Evolutionary conservation across 2,329 filamentous ascomycete genomes (phyloP).

Genomic region (Fusarium tricinctum): DNA sequence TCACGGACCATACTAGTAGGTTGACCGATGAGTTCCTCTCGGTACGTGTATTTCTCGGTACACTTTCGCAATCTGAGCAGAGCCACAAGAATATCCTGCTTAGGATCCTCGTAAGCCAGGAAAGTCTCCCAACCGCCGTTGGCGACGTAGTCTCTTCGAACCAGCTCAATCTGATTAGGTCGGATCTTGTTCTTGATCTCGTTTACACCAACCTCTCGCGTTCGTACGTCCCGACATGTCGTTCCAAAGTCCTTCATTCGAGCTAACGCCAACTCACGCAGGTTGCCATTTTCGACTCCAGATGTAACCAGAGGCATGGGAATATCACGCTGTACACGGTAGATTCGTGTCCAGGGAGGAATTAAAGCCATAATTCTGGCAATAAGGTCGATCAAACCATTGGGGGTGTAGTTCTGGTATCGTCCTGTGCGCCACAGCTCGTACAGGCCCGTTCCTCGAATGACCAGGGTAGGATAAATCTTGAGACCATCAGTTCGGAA

Average conservation of each 20-base stretch:
- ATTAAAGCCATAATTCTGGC: slow-evolving; percentile 95
- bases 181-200: slow-evolving; percentile 99
- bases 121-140: slow-evolving; percentile 99
- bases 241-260: slow-evolving; percentile 99
- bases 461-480: slow-evolving; percentile 97
- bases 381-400: slow-evolving; percentile 94
- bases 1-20: slow-evolving; percentile 93
- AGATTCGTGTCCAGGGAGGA: slow-evolving; percentile 98
- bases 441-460: slow-evolving; percentile 95
- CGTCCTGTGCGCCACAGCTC: slow-evolving; percentile 97
- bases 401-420: slow-evolving; percentile 99
- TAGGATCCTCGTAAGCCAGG: slow-evolving; percentile 96
- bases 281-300: slow-evolving; percentile 96
- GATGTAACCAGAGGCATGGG: slow-evolving; percentile 99
- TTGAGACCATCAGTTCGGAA: slow-evolving; percentile 98
- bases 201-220: slow-evolving; percentile 96
- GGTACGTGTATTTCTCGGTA: slow-evolving; percentile 90
- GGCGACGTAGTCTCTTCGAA: slow-evolving; percentile 92
- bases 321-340: slow-evolving; percentile 97
- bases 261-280: slow-evolving; percentile 92
- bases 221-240: slow-evolving; percentile 94
- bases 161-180: slow-evolving; percentile 94
- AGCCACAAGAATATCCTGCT: slow-evolving; percentile 97
- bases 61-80: slow-evolving; percentile 91
- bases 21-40: slow-evolving; percentile 86